Evolutionary conservation across 768 basidiomycete genomes (phyloP).

Genomic region (Termitomyces sp.): DNA sequence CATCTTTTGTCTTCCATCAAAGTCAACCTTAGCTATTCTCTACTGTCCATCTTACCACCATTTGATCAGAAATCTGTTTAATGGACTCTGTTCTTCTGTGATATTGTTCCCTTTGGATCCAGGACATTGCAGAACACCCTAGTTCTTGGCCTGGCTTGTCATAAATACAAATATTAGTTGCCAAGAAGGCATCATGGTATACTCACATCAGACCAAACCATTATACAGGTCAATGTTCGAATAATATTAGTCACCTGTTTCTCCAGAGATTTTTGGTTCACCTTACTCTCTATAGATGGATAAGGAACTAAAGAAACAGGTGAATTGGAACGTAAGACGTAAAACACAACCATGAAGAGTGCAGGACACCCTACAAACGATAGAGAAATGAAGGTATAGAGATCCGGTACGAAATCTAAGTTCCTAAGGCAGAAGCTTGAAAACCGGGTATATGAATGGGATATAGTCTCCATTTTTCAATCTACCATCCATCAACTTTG

Average conservation of each 20-base stretch:
- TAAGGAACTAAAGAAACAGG: background rate
- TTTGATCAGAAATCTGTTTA: background rate
- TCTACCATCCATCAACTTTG: constrained; percentile 47
- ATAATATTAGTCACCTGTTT: background rate
- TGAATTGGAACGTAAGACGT: background rate
- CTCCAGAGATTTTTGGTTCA: background rate
- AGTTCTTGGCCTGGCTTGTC: background rate
- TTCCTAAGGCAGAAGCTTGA: background rate
- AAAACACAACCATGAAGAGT: background rate
- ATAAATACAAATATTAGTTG: background rate
- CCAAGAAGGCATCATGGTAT: background rate
- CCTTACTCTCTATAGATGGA: background rate
- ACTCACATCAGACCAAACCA: too few relatives aligned
- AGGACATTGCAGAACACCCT: constrained; percentile 1
- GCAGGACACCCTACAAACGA: too few relatives aligned
- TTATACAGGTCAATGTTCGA: too few relatives aligned
- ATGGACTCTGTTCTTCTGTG: too few relatives aligned
- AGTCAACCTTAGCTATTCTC: background rate
- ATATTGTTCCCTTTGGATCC: too few relatives aligned
- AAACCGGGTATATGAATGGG: background rate
- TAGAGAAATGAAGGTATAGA: background rate
- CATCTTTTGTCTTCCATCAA: too few relatives aligned
- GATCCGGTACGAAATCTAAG: background rate
- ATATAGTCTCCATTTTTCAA: background rate
- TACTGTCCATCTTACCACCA: background rate